A percentile compares a stretch with the other conserved stretches of the same genome.
Evolutionary conservation across 2,329 filamentous ascomycete genomes (phyloP).

Genomic region (Pestalotiopsis fici): DNA sequence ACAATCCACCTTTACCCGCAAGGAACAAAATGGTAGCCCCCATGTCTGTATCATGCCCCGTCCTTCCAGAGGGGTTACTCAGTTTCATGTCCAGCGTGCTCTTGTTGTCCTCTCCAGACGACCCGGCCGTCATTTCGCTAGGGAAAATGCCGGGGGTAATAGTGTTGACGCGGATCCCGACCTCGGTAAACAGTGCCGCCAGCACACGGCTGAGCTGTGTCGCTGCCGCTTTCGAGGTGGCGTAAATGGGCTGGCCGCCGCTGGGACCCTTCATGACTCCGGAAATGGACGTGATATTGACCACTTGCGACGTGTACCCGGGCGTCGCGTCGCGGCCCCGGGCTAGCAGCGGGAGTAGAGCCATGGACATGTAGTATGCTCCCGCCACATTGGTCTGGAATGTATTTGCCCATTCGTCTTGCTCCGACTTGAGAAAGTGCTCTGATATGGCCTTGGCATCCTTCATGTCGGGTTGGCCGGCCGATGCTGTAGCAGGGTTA

Average conservation of each 20-base stretch:
- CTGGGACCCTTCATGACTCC: constrained; percentile 52
- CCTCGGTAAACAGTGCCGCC: constrained; percentile 43
- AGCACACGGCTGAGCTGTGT: constrained; percentile 47
- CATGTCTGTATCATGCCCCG: constrained; percentile 50
- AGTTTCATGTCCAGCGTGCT: constrained; percentile 38
- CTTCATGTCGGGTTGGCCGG: constrained; percentile 47
- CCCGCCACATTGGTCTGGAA: constrained; percentile 51
- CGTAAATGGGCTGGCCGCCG: constrained; percentile 54
- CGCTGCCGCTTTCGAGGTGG: constrained; percentile 47
- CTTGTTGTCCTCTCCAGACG: constrained; percentile 47
- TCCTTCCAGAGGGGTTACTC: constrained; percentile 42
- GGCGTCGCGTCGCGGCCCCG: constrained; percentile 43
- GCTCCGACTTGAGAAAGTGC: constrained; percentile 48
- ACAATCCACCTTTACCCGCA: constrained; percentile 49
- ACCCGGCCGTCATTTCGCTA: constrained; percentile 47
- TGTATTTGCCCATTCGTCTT: constrained; percentile 47
- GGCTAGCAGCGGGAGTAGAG: constrained; percentile 51
- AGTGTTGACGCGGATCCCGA: constrained; percentile 57
- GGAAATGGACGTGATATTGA: constrained; percentile 53
- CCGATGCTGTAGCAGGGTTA: no score
- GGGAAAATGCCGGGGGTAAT: constrained; percentile 53
- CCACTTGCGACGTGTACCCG: constrained; percentile 48
- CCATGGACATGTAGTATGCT: constrained; percentile 52
- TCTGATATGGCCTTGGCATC: constrained; percentile 48
- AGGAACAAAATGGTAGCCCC: constrained; percentile 51